Conservation (phyloP, 1,284 basidiomycete species). For the Ustilago tritici region DNA sequence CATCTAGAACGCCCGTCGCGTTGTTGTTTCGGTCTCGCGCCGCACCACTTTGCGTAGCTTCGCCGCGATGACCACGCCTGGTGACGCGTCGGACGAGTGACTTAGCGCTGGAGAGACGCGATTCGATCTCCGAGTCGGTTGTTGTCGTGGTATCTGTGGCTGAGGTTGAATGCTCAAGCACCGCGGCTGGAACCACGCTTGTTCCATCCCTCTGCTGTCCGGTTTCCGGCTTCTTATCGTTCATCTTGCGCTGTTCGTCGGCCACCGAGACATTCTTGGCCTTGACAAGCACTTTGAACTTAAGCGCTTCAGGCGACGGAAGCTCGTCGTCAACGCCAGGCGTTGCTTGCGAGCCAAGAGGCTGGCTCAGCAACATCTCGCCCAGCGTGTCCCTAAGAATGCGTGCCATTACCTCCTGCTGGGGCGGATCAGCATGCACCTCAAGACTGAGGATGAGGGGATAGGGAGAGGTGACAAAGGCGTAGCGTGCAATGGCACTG, state of each 20-base stretch:
- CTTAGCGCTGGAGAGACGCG: slow-evolving; percentile 48
- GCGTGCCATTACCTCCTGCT: slow-evolving; percentile 84
- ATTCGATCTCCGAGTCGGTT: slow-evolving; percentile 50
- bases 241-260: slow-evolving; percentile 16
- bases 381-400: slow-evolving; percentile 86
- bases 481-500: slow-evolving; percentile 88
- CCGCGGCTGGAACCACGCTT: slow-evolving; percentile 18
- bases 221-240: slow-evolving; percentile 3
- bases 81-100: slow-evolving; percentile 52
- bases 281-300: slow-evolving; percentile 86
- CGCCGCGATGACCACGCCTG: slow-evolving; percentile 21
- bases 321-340: slow-evolving; percentile 71
- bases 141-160: slow-evolving; percentile 40
- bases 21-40: slow-evolving; percentile 17
- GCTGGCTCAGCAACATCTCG: slow-evolving; percentile 73
- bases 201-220: slow-evolving; percentile 9
- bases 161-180: slow-evolving; percentile 27
- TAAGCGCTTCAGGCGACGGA: slow-evolving; percentile 89
- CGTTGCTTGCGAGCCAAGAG: slow-evolving; percentile 69
- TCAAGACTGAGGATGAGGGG: slow-evolving; percentile 95
- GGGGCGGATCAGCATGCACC: slow-evolving; percentile 84
- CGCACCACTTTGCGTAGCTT: background rate
- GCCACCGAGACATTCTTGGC: slow-evolving; percentile 54
- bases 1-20: slow-evolving; percentile 3
- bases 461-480: slow-evolving; percentile 91